phyloP scores from a whole-genome alignment of 352 stramenopile genomes.

The Pythium brachiatum region DNA sequence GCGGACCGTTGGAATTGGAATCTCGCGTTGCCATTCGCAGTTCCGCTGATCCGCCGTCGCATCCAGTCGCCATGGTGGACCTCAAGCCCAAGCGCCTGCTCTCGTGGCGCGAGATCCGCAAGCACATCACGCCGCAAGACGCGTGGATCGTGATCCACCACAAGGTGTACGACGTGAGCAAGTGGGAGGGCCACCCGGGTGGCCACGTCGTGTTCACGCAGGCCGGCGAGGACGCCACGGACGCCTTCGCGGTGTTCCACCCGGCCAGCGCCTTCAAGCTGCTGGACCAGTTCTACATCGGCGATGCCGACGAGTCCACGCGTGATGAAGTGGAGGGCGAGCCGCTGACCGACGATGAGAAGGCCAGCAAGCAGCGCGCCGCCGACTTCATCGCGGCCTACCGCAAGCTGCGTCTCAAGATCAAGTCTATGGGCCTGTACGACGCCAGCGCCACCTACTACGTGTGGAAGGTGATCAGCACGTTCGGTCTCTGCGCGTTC shows the following conservation, averaged over 20 bases:
- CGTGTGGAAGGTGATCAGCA: slow-evolving; percentile 94
- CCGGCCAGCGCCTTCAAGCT: slow-evolving; percentile 90
- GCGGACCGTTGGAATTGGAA: neutral
- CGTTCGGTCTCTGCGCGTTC: slow-evolving; percentile 87
- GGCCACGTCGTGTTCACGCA: slow-evolving; percentile 97
- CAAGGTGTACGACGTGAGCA: slow-evolving; percentile 91
- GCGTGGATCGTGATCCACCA: slow-evolving; percentile 90
- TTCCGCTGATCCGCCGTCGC: slow-evolving; percentile 12
- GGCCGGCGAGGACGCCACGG: slow-evolving; percentile 97
- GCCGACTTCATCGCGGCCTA: slow-evolving; percentile 96
- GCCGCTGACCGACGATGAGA: slow-evolving; percentile 44
- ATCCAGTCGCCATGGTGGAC: slow-evolving; percentile 53
- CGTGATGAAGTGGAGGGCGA: slow-evolving; percentile 24
- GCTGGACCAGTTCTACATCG: slow-evolving; percentile 97
- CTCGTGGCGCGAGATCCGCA: slow-evolving; percentile 71
- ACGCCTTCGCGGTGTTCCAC: slow-evolving; percentile 98
- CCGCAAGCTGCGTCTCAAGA: slow-evolving; percentile 91
- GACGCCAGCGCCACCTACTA: slow-evolving; percentile 92
- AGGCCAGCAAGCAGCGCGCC: slow-evolving; percentile 55
- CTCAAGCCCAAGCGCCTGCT: slow-evolving; percentile 63
- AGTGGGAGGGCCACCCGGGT: slow-evolving; percentile 82
- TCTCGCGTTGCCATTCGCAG: slow-evolving; percentile 9
- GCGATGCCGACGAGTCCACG: slow-evolving; percentile 89
- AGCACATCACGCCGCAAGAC: slow-evolving; percentile 72
- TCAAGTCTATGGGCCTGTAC: slow-evolving; percentile 95